Evolutionary conservation across 2,329 filamentous ascomycete genomes (phyloP).

Genomic region (Colletotrichum gloeosporioides): DNA sequence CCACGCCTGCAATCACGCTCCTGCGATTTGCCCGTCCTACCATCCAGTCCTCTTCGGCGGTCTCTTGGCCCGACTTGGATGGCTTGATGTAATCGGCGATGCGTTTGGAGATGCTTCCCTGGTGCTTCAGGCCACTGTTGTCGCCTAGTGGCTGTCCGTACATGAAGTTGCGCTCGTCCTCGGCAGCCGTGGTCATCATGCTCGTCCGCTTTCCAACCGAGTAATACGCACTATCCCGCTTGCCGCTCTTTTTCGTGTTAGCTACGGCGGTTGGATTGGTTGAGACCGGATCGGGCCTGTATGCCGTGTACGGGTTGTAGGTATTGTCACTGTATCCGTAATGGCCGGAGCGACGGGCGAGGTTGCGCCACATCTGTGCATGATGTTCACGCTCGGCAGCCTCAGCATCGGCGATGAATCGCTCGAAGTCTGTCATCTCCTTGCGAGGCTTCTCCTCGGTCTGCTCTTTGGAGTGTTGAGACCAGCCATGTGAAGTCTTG

Average conservation of each 20-base stretch:
- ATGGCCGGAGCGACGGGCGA: slow-evolving; percentile 22
- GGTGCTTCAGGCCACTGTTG: slow-evolving; percentile 22
- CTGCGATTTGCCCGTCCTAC: neutral
- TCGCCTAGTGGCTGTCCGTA: neutral
- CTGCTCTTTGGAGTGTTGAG: neutral
- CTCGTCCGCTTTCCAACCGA: slow-evolving; percentile 10
- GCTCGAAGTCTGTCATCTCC: slow-evolving; percentile 28
- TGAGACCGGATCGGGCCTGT: neutral
- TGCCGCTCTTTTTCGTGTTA: neutral
- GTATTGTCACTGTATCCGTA: slow-evolving; percentile 11
- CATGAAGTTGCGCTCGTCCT: slow-evolving; percentile 3
- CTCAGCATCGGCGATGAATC: slow-evolving; percentile 31
- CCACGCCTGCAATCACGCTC: neutral
- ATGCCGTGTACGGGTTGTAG: neutral
- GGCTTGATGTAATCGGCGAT: slow-evolving; percentile 52
- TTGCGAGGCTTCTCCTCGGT: neutral
- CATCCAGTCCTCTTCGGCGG: neutral
- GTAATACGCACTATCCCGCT: slow-evolving; percentile 16
- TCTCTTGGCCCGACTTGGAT: neutral
- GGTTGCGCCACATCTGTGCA: slow-evolving; percentile 24
- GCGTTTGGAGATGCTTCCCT: slow-evolving; percentile 43
- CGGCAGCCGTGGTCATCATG: neutral
- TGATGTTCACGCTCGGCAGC: slow-evolving; percentile 27
- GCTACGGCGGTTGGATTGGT: neutral
- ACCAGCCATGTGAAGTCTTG: neutral